Conservation (phyloP, 2,329 filamentous ascomycete genomes). For the Talaromyces albobiverticillius region DNA sequence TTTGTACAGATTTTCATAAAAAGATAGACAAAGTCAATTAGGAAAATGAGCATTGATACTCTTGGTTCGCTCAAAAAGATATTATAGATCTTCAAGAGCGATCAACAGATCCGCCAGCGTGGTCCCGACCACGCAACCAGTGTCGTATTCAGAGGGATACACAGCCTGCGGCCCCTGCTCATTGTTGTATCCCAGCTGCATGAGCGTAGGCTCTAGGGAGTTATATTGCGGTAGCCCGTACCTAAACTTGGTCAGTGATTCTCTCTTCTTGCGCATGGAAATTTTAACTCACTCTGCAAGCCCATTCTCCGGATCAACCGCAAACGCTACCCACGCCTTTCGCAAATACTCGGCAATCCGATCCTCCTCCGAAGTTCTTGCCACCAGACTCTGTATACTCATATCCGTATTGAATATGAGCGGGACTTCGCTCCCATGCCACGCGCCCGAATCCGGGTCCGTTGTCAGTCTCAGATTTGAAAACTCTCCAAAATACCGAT, state of each 20-base stretch:
- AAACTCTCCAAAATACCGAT: slow-evolving; percentile 11
- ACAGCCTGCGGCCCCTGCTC: background rate
- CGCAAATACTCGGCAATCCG: slow-evolving; percentile 6
- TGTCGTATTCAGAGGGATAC: slow-evolving; percentile 1
- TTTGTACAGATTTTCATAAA: too few relatives aligned
- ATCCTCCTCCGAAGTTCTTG: background rate
- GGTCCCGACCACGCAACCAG: slow-evolving; percentile 2
- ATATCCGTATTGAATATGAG: slow-evolving; percentile 8
- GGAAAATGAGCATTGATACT: too few relatives aligned
- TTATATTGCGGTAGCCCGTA: slow-evolving; percentile 8
- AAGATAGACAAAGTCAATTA: too few relatives aligned
- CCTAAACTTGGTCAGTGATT: background rate
- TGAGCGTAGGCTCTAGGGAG: background rate
- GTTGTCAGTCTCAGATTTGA: slow-evolving; percentile 5
- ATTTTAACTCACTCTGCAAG: background rate
- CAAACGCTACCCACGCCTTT: slow-evolving; percentile 10
- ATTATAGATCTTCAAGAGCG: background rate
- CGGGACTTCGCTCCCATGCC: slow-evolving; percentile 10
- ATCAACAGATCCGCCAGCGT: background rate
- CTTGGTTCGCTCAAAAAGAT: too few relatives aligned
- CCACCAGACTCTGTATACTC: background rate
- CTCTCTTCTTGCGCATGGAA: too few relatives aligned
- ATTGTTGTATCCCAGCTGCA: slow-evolving; percentile 5
- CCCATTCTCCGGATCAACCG: slow-evolving; percentile 4
- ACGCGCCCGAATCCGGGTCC: slow-evolving; percentile 5